phyloP scores from a whole-genome alignment of 2,329 filamentous ascomycete genomes.

The Dissoconium aciculare region DNA sequence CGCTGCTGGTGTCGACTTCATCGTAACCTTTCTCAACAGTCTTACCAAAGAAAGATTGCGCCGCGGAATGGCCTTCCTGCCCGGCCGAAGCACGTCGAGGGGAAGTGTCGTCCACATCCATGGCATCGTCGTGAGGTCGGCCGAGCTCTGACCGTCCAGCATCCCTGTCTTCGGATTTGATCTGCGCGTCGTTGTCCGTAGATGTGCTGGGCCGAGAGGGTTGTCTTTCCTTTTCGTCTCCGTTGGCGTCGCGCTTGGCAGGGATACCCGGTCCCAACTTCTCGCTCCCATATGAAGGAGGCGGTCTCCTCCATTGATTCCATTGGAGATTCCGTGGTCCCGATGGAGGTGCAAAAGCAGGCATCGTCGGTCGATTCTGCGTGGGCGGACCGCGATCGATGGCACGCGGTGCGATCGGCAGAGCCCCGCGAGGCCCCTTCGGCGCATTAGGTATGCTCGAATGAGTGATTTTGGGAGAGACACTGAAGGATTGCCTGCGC shows the following conservation, averaged over 20 bases:
- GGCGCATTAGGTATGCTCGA: constrained; percentile 24
- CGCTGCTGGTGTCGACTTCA: constrained; percentile 23
- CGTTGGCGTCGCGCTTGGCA: constrained; percentile 31
- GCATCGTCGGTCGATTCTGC: constrained; percentile 7
- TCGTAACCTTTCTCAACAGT: constrained; percentile 15
- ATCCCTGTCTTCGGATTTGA: too few relatives aligned
- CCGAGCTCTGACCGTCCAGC: too few relatives aligned
- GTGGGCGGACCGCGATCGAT: constrained; percentile 4
- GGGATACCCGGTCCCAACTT: constrained; percentile 21
- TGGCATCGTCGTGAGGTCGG: constrained; percentile 10
- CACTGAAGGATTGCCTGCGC: constrained; percentile 21
- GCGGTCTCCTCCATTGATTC: constrained; percentile 31
- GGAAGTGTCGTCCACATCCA: constrained; percentile 15
- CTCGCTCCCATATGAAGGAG: constrained; percentile 15
- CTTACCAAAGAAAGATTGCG: constrained; percentile 22
- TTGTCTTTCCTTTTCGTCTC: constrained; percentile 26
- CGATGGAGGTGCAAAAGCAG: constrained; percentile 11
- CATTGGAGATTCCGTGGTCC: constrained; percentile 19
- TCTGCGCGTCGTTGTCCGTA: too few relatives aligned
- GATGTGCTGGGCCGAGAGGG: too few relatives aligned
- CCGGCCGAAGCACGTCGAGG: constrained; percentile 7
- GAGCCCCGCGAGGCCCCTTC: constrained; percentile 19
- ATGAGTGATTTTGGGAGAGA: constrained; percentile 21
- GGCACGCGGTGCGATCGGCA: constrained; percentile 16
- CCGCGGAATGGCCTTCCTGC: constrained; percentile 16